Base-by-base conservation (phyloP, 306 rosid genomes). In the Rubus parviflorus region DNA sequence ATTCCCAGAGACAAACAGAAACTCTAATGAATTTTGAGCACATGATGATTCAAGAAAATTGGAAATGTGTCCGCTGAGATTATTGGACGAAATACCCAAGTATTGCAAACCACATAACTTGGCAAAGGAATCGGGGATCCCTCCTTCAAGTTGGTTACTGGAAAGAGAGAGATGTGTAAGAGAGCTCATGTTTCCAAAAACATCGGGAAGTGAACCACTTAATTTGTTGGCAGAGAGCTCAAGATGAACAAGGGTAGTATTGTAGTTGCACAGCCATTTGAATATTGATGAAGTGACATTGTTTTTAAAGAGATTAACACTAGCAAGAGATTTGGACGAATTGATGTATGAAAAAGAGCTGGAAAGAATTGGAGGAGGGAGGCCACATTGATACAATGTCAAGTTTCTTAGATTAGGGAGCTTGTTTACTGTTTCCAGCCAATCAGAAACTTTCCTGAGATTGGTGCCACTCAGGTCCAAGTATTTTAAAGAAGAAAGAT, bases 81-180 rank as follows among this genome's bases (percentile, higher is more conserved):
- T 16, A 22, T 63, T 71, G 0, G 2, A 0, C 0, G 1, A 0
- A 42, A 72, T 0, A 0, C 0, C 0, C 52, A 71, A 62, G 0
- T 0, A 0, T 6, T 16, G 72, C 64, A 73, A 4, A 2, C 12
- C 52, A 16, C 68, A 10, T 1, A 65, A 3, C 25, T 45, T 53
- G 42, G 74, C 8, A n/a, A 73, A 15, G 4, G 58, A 73, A 40
- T 17, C 19, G 0, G 79, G 75, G 6, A 66, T 9, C 54, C 17
- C 48, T 17, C 48, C 71, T 40, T 41, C 51, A 66, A 66, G 51
- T 3, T 40, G 14, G 35, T 66, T 66, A 0, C 2, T 30, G 2
- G 2, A 0, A 3, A 19, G 11, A 14, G 43, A 66, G 71, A 30
- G 35, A 16, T 22, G 0, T 4, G 7, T 2, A 16, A 77, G 15